A percentile compares a stretch with the other conserved stretches of the same genome.
These are phyloP conservation scores for Sarcomyxa edulis DNA, from an alignment of 768 basidiomycete genomes.

Conservation along the genomic window DNA sequence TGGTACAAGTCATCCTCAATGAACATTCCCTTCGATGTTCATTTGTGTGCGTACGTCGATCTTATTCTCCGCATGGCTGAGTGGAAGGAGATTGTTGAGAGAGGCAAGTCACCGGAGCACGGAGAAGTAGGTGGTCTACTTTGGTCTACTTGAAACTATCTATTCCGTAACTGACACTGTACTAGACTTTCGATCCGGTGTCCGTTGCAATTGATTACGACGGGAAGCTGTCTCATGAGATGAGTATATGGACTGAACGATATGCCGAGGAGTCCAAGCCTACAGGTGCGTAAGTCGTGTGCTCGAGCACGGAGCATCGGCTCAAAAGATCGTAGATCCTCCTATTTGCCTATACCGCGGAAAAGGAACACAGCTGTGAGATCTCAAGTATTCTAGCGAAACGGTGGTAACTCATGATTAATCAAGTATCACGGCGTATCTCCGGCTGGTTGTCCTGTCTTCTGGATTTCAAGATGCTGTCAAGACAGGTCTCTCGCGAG, in stretches of 20 bases:
- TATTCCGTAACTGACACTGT: neutral
- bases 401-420: neutral
- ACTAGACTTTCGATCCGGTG: constrained; percentile 30
- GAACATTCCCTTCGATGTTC: constrained; percentile 36
- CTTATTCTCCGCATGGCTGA: constrained; percentile 44
- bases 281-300: constrained; percentile 22
- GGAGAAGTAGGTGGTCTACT: constrained; percentile 1
- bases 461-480: constrained; percentile 46
- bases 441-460: constrained; percentile 52
- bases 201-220: constrained; percentile 31
- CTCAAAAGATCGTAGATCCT: constrained; percentile 23
- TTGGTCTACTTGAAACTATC: neutral
- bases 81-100: constrained; percentile 25
- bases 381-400: constrained; percentile 7
- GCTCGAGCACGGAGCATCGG: neutral
- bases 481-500: constrained; percentile 31
- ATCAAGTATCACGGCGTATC: constrained; percentile 45
- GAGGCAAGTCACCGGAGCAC: constrained; percentile 8
- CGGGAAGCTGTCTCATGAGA: constrained; percentile 27
- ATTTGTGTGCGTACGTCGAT: constrained; percentile 50
- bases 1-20: constrained; percentile 42
- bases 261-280: constrained; percentile 32
- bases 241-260: constrained; percentile 33
- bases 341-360: constrained; percentile 39
- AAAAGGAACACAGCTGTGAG: constrained; percentile 38